Percentiles rank a stretch among this genome's conserved stretches.
Evolutionary conservation across 768 basidiomycete genomes (phyloP).

Genomic region (Tylopilus sp.): DNA sequence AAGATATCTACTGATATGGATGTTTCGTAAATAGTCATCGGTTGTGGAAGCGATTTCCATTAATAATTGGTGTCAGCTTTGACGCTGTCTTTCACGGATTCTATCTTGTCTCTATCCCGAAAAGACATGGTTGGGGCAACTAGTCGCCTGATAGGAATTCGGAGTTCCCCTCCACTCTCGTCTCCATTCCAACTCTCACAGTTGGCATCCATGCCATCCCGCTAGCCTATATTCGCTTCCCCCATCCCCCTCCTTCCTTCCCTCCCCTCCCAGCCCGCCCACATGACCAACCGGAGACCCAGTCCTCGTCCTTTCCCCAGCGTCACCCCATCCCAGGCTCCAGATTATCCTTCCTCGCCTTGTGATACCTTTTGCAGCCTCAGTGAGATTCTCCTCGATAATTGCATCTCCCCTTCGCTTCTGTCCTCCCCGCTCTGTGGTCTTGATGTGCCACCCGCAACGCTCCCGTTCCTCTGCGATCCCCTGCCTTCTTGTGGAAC

Average conservation of each 20-base stretch:
- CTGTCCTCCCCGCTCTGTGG: not conserved
- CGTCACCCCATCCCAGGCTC: not conserved
- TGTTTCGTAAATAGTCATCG: conserved; percentile 17
- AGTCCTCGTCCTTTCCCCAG: not conserved
- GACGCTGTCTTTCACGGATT: too few relatives aligned
- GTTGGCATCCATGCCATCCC: conserved; percentile 2
- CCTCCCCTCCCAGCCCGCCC: not conserved
- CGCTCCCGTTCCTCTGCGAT: not conserved
- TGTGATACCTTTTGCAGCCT: not conserved
- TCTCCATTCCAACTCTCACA: conserved; percentile 21
- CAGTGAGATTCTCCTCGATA: not conserved
- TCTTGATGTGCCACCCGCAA: not conserved
- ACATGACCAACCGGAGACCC: not conserved
- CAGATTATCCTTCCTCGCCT: not conserved
- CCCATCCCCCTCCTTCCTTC: not conserved
- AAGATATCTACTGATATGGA: conserved; percentile 53
- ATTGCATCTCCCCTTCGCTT: not conserved
- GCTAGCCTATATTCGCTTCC: not conserved
- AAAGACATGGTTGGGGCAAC: conserved; percentile 21
- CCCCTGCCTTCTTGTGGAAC: not conserved
- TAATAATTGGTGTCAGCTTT: not conserved
- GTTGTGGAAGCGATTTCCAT: conserved; percentile 8
- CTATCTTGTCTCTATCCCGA: conserved; percentile 11
- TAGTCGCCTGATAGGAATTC: conserved; percentile 13
- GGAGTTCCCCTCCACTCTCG: conserved; percentile 10